Evolutionary conservation across 306 rosid species (phyloP), one percentile per base, ranked within the genome.

Genomic region (Bauhinia variegata): DNA sequence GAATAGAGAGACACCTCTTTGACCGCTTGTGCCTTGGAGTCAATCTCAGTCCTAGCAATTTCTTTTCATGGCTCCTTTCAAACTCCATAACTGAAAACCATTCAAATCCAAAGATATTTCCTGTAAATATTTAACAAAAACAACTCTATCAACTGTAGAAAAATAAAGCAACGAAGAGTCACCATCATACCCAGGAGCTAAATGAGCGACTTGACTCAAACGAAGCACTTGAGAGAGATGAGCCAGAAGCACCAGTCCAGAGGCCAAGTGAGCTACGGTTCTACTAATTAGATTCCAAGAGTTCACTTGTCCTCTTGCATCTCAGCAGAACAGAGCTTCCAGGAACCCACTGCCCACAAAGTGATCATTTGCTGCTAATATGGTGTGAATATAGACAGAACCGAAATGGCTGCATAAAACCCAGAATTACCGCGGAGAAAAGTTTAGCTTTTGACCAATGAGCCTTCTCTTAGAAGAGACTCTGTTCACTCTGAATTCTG

Each of bases 21-120:
- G 95, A 93, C 74, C 97, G 96, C 67, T 74, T 89, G 81, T 79
- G 98, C 41, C 67, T 73, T 64, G 88, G 71, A 60, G 75, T 78
- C 58, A 86, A 79, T 76, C 71, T 81, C 67, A 86, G 79, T 57
- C 83, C 88, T 42, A 79, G 53, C 83, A 87, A 71, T 73, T 78
- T 80, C 65, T 72, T 61, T 44, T 76, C 83, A 63, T 75, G 83
- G 42, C 56, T 50, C 54, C 68, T 73, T 61, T 82, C 88, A 55
- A 87, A 73, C 23, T 81, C 84, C 91, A 86, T 85, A 43, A 60
- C 91, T 86, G 78, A 78, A 76, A 79, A 60, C 81, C 71, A 77
- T 17, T 66, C 23, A 58, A 70, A 57, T 19, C 65, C 28, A 70
- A 59, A 68, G 71, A 56, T 51, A 68, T 78, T 65, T 43, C 78